Evolutionary conservation across 345 rosid genomes (phyloP).

Genomic region (Eutrema japonicum): DNA sequence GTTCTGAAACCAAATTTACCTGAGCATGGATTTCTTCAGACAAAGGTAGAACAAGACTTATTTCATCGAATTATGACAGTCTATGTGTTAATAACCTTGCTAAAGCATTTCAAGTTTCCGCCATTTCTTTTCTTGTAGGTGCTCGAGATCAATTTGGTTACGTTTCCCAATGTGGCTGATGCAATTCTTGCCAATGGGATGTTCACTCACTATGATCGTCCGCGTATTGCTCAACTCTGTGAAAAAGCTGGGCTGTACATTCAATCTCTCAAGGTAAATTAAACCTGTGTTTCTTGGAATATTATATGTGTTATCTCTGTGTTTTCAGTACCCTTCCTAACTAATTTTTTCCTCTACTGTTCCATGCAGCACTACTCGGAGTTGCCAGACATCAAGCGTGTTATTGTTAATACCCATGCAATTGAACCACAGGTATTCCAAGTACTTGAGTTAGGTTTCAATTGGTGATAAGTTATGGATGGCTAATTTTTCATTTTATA

Average conservation of each 20-base stretch:
- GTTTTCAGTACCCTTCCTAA: too few species aligned
- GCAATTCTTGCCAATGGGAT: conserved; percentile 99
- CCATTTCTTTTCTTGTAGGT: conserved; percentile 56
- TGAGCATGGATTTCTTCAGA: conserved; percentile 89
- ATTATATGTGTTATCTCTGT: too few species aligned
- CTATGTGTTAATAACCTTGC: too few species aligned
- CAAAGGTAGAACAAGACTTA: conserved; percentile 63
- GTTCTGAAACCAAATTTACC: conserved; percentile 96
- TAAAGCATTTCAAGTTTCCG: too few species aligned
- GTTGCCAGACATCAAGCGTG: conserved; percentile 98
- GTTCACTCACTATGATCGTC: conserved; percentile 99
- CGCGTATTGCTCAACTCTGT: conserved; percentile 97
- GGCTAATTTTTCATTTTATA: conserved; percentile 12
- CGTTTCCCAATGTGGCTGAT: conserved; percentile 99
- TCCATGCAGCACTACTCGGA: conserved; percentile 89
- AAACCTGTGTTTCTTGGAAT: conserved; percentile 21
- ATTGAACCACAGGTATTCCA: conserved; percentile 94
- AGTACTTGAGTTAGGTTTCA: too few species aligned
- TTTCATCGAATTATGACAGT: not conserved
- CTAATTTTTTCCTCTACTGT: too few species aligned
- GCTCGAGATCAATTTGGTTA: conserved; percentile 95
- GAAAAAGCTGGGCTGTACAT: conserved; percentile 97
- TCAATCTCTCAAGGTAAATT: conserved; percentile 75
- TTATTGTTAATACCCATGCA: conserved; percentile 98
- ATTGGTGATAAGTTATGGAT: not conserved